Conservation (phyloP, 208 protist genomes). For the Leishmania aethiopica region DNA sequence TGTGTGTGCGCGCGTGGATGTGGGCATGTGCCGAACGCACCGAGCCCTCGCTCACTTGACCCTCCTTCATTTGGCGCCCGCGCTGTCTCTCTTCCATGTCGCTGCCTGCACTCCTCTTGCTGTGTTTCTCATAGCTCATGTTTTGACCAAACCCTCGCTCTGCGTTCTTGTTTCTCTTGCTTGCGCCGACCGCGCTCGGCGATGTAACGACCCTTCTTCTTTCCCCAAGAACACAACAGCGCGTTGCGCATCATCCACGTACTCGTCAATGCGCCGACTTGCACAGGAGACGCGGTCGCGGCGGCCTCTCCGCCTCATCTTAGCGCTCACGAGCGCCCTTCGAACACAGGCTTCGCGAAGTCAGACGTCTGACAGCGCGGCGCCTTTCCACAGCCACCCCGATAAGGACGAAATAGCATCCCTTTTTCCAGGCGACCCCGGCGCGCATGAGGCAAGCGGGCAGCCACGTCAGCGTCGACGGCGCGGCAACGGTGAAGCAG, state of each 20-base stretch:
- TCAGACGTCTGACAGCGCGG: neutral
- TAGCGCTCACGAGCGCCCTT: neutral
- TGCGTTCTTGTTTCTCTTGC: neutral
- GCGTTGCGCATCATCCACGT: neutral
- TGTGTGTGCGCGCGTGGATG: neutral
- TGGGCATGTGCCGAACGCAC: neutral
- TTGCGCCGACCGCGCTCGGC: neutral
- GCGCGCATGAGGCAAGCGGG: neutral
- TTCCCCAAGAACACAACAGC: neutral
- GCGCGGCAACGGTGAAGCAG: slow-evolving; percentile 4
- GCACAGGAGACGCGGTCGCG: neutral
- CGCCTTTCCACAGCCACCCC: neutral
- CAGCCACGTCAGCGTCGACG: neutral
- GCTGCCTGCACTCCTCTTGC: neutral
- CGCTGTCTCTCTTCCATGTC: neutral
- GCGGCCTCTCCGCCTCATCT: too few species aligned
- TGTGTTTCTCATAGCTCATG: neutral
- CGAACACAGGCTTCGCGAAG: neutral
- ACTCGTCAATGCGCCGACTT: neutral
- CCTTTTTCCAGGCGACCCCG: slow-evolving; percentile 5
- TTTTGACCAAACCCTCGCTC: neutral
- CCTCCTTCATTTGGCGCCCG: neutral
- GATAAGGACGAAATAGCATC: neutral
- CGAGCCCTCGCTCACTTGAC: neutral
- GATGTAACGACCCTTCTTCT: neutral